Percentiles rank a stretch among this genome's conserved stretches.
These are phyloP conservation scores for Cladosporium sp. DNA, from an alignment of 2,329 filamentous ascomycete species.

Conservation along the genomic window DNA sequence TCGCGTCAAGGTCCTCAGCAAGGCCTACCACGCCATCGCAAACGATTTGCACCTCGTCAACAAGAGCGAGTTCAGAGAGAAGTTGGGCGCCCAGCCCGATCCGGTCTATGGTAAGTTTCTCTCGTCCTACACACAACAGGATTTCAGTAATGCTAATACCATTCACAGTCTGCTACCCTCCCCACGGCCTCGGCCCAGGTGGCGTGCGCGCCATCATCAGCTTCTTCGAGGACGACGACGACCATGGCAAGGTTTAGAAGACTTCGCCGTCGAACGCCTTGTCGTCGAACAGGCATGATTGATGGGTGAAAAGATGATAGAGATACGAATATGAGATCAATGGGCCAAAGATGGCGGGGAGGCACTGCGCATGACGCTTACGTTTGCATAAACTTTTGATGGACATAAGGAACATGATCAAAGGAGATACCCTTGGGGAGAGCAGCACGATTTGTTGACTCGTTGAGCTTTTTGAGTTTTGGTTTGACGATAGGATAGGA, in stretches of 20 bases:
- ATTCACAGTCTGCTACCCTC: slow-evolving; percentile 71
- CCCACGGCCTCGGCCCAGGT: slow-evolving; percentile 74
- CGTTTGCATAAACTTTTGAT: no score
- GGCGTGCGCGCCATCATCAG: slow-evolving; percentile 82
- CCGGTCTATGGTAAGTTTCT: slow-evolving; percentile 58
- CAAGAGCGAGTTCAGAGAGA: slow-evolving; percentile 86
- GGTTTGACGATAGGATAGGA: no score
- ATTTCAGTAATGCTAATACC: no score
- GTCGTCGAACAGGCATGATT: not conserved
- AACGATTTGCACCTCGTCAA: slow-evolving; percentile 76
- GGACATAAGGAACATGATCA: no score
- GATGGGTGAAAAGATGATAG: not conserved
- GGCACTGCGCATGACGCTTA: no score
- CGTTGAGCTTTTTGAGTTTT: no score
- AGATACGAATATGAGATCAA: not conserved
- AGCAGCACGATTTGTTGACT: no score
- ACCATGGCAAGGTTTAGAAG: slow-evolving; percentile 23
- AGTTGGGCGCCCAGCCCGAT: slow-evolving; percentile 81
- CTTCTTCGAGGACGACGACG: slow-evolving; percentile 73
- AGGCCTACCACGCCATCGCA: slow-evolving; percentile 76
- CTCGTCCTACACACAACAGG: no score
- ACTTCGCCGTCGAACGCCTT: not conserved
- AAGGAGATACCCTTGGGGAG: no score
- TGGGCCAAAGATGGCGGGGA: no score
- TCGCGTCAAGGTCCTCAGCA: slow-evolving; percentile 74